A percentile compares a stretch with the other conserved stretches of the same genome.
phyloP scores from a whole-genome alignment of 768 basidiomycete genomes.

The Tulasnella sp. region DNA sequence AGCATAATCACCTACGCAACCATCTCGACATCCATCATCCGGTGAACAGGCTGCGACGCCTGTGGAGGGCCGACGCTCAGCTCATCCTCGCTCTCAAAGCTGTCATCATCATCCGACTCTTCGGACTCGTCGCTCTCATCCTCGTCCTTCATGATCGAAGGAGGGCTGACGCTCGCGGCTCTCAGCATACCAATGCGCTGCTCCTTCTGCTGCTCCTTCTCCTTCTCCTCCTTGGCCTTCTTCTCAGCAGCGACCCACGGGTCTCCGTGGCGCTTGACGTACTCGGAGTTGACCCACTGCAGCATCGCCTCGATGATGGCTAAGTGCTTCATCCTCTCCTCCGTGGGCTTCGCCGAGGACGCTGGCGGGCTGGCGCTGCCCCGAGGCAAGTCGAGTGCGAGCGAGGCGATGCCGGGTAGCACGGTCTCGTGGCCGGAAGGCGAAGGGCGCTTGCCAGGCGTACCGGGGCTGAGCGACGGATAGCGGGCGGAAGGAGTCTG shows the following conservation, averaged over 20 bases:
- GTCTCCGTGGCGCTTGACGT: slow-evolving; percentile 23
- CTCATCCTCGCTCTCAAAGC: slow-evolving; percentile 22
- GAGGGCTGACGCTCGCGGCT: background rate
- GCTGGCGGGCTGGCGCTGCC: background rate
- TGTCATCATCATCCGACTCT: slow-evolving; percentile 25
- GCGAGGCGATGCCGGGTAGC: slow-evolving; percentile 20
- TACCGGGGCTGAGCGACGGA: background rate
- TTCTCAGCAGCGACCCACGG: slow-evolving; percentile 20
- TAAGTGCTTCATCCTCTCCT: slow-evolving; percentile 25
- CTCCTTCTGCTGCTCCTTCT: background rate
- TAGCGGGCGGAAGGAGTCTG: background rate
- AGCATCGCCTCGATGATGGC: slow-evolving; percentile 29
- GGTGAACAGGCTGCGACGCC: background rate
- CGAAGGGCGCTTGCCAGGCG: background rate
- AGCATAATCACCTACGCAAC: slow-evolving; percentile 4
- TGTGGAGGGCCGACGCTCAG: background rate
- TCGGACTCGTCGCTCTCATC: slow-evolving; percentile 11
- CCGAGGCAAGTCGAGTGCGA: slow-evolving; percentile 8
- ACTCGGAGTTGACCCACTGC: slow-evolving; percentile 28
- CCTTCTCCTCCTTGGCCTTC: background rate
- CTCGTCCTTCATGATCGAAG: background rate
- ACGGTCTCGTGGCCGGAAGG: slow-evolving; percentile 11
- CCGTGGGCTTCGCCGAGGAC: background rate
- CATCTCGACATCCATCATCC: slow-evolving; percentile 21
- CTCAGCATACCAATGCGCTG: background rate